Percentiles rank a stretch among this genome's conserved stretches.
These are phyloP conservation scores for Colletotrichum tanaceti DNA, from an alignment of 2,329 filamentous ascomycete genomes.

Conservation along the genomic window DNA sequence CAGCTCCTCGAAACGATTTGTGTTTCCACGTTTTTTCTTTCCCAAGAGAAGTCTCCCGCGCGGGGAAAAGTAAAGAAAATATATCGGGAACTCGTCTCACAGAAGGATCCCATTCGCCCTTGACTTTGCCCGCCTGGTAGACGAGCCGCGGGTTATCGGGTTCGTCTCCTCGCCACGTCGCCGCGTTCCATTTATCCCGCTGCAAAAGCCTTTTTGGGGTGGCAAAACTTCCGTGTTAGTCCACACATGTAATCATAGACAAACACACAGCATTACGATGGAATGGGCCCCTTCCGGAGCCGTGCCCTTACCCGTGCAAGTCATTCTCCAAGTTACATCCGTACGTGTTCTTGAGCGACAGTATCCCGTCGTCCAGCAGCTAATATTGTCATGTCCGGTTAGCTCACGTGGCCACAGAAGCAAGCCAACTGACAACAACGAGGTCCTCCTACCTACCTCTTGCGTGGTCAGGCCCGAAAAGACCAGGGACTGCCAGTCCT, in stretches of 20 bases:
- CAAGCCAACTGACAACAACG: too few relatives aligned
- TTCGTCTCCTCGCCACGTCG: not conserved
- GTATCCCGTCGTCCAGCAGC: conserved; percentile 44
- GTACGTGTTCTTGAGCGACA: conserved; percentile 41
- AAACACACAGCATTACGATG: not conserved
- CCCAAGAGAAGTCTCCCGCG: too few relatives aligned
- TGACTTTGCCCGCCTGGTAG: conserved; percentile 43
- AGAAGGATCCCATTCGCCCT: conserved; percentile 44
- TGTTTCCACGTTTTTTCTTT: too few relatives aligned
- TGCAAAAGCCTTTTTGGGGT: conserved; percentile 29
- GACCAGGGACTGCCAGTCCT: conserved; percentile 47
- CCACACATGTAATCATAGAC: too few relatives aligned
- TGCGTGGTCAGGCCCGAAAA: conserved; percentile 49
- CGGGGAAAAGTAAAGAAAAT: too few relatives aligned
- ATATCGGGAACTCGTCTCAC: conserved; percentile 39
- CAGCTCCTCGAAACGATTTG: too few relatives aligned
- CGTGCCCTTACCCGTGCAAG: conserved; percentile 44
- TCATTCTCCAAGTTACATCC: conserved; percentile 39
- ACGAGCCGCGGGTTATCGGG: conserved; percentile 22
- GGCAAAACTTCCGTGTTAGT: conserved; percentile 12
- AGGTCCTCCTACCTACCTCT: too few relatives aligned
- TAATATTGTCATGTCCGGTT: conserved; percentile 11
- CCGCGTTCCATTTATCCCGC: conserved; percentile 25
- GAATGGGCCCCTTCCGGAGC: too few relatives aligned
- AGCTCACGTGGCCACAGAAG: too few relatives aligned